Base-by-base conservation (phyloP, 495 filamentous ascomycete genomes). In the Wilcoxina mikolae region DNA sequence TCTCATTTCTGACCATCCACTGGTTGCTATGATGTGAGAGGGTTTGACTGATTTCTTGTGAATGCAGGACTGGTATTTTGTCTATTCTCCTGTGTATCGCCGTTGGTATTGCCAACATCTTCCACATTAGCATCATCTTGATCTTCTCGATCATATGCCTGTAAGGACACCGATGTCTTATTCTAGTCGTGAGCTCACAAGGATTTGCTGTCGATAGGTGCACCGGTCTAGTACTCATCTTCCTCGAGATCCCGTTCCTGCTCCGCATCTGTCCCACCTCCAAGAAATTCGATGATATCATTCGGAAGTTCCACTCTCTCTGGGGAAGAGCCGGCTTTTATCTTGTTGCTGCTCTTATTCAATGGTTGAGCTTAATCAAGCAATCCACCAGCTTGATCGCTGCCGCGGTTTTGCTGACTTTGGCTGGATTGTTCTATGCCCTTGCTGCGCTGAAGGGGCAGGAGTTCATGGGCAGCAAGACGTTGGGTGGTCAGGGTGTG, bases 221-320 rank as follows among this genome's bases (percentile, higher is more conserved):
- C 41, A 94, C 76, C 49, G 76, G 81, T 38, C 82, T 94, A 68
- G 68, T 96, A 65, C 81, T 99, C 69, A 74, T 99, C 74, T 99
- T 99, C 76, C 78, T 95, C 68, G 91, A 99, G 68, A 82, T 99
- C 17, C 91, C 91, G 9, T 83, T 95, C 59, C 85, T 98, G 48
- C 81, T 99, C 28, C 83, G 93, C 69, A 95, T 99, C 72, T 99
- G 91, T 72, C 91, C 91, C 46, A 99, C 93, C 0, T 96, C 91
- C 33, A 67, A 80, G 41, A 76, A 74, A 49, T 99, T 99, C 70
- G 93, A 96, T 66, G 73, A 70, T 59, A 85, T 90, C 69, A 90
- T 99, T 68, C 87, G 91, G 67, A 78, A 75, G 44, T 87, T 99
- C 73, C 85, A 86, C 38, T 87, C 88, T 45, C 95, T 94, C 72